Conservation (phyloP, 2,329 filamentous ascomycete genomes). For the Aspergillus aculeatinus region DNA sequence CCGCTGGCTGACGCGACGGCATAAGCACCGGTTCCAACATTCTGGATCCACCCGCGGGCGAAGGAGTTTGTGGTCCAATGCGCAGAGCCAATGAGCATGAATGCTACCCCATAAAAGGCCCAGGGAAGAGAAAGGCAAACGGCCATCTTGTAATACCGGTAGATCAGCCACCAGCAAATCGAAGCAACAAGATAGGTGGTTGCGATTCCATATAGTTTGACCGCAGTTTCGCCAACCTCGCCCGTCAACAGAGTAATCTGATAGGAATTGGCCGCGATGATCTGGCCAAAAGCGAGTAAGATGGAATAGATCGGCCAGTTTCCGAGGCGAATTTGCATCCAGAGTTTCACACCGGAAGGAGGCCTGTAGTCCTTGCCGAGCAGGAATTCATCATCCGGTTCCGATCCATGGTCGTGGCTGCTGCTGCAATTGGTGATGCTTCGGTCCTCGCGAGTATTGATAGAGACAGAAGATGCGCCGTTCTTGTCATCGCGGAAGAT, state of each 20-base stretch:
- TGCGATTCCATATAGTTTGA: conserved; percentile 60
- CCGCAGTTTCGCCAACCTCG: conserved; percentile 58
- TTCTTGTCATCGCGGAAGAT: conserved; percentile 30
- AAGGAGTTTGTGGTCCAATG: conserved; percentile 48
- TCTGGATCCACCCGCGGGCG: conserved; percentile 55
- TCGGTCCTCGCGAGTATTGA: conserved; percentile 41
- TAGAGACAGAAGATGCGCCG: conserved; percentile 26
- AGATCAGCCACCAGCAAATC: conserved; percentile 61
- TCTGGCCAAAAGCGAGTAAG: conserved; percentile 60
- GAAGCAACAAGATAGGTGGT: conserved; percentile 58
- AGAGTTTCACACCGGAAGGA: conserved; percentile 55
- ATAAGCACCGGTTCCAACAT: conserved; percentile 61
- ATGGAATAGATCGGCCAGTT: conserved; percentile 64
- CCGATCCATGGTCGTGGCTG: conserved; percentile 24
- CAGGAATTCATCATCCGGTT: conserved; percentile 53
- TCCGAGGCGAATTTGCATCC: conserved; percentile 55
- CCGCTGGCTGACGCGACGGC: conserved; percentile 61
- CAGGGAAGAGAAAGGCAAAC: conserved; percentile 59
- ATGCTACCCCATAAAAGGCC: conserved; percentile 61
- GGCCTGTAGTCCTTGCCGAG: conserved; percentile 56
- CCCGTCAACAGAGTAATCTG: conserved; percentile 65
- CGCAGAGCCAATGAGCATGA: conserved; percentile 60
- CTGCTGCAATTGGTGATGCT: conserved; percentile 29
- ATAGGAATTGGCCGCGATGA: conserved; percentile 64
- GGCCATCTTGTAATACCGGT: conserved; percentile 56